These are phyloP conservation scores for Cordyceps tenuipes DNA, from an alignment of 2,329 filamentous ascomycete species.

Conservation along the genomic window DNA sequence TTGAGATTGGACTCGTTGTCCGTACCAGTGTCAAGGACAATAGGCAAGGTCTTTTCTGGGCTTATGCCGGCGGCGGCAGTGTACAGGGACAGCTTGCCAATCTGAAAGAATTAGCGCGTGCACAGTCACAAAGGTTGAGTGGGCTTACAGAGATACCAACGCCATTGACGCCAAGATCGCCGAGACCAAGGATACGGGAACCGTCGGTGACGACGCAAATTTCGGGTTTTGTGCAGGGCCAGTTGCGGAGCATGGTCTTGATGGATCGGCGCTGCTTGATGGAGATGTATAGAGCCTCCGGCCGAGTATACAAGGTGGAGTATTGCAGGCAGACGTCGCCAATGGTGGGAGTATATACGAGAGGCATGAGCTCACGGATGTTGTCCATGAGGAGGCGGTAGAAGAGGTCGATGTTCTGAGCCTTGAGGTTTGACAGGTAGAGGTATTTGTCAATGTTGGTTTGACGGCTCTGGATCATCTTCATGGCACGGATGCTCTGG, in stretches of 20 bases:
- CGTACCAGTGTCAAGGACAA: conserved; percentile 59
- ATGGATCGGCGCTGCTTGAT: conserved; percentile 91
- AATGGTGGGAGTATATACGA: conserved; percentile 85
- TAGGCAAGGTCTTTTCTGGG: conserved; percentile 72
- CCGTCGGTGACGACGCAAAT: conserved; percentile 97
- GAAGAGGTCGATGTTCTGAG: conserved; percentile 71
- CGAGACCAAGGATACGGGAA: conserved; percentile 83
- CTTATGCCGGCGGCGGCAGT: conserved; percentile 92
- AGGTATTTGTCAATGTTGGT: conserved; percentile 75
- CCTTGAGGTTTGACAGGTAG: conserved; percentile 69
- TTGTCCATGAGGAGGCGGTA: conserved; percentile 75
- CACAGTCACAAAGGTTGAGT: background rate
- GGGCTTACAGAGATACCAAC: conserved; percentile 83
- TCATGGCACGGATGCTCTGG: conserved; percentile 59
- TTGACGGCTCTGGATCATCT: conserved; percentile 61
- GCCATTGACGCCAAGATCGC: conserved; percentile 92
- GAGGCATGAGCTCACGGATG: conserved; percentile 67
- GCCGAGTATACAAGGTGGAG: conserved; percentile 90
- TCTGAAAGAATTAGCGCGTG: conserved; percentile 33
- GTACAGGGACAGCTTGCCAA: conserved; percentile 93
- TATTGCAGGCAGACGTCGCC: conserved; percentile 95
- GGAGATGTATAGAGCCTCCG: conserved; percentile 92
- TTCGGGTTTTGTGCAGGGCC: conserved; percentile 81
- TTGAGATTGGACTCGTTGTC: conserved; percentile 58
- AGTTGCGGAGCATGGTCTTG: conserved; percentile 80